Percentiles rank a stretch among this genome's conserved stretches.
These are phyloP conservation scores for Gliomastix tumulicola DNA, from an alignment of 2,329 filamentous ascomycete genomes.

Conservation along the genomic window DNA sequence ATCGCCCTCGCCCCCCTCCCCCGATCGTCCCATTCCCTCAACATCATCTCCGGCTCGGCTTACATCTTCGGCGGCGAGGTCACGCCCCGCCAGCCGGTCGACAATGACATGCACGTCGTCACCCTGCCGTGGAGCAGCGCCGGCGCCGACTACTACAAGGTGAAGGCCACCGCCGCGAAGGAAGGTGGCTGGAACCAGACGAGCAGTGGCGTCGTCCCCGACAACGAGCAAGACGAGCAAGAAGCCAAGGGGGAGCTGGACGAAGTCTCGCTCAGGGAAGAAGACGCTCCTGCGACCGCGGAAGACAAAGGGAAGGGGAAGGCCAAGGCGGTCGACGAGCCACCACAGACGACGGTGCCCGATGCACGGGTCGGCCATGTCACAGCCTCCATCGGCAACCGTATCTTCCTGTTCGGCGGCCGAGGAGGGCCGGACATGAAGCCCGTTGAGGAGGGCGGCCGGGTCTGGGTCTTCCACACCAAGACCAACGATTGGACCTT, in stretches of 20 bases:
- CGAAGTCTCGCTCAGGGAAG: background rate
- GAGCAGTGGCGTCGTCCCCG: constrained; percentile 1
- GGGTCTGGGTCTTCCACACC: constrained; percentile 71
- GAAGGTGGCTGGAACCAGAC: constrained; percentile 6
- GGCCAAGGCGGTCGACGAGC: constrained; percentile 15
- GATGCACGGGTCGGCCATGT: constrained; percentile 67
- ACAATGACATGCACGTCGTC: constrained; percentile 66
- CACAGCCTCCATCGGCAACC: constrained; percentile 57
- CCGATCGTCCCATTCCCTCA: constrained; percentile 68
- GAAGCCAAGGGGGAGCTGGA: constrained; percentile 5
- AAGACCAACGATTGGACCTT: constrained; percentile 55
- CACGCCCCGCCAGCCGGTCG: constrained; percentile 56
- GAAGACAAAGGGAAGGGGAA: constrained; percentile 30
- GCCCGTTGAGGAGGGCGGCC: constrained; percentile 66
- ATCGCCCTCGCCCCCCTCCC: constrained; percentile 49
- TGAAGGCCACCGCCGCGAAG: constrained; percentile 34
- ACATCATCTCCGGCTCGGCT: constrained; percentile 46
- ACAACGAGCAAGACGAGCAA: too few species aligned
- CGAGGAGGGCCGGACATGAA: constrained; percentile 62
- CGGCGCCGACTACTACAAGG: constrained; percentile 50
- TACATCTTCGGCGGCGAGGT: constrained; percentile 76
- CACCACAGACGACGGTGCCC: constrained; percentile 48
- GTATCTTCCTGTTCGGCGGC: constrained; percentile 77
- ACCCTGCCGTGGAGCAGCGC: constrained; percentile 51
- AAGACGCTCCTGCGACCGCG: background rate